Percentiles rank a stretch among this genome's conserved stretches.
These are phyloP conservation scores for Epichloe brachyelytri DNA, from an alignment of 2,329 filamentous ascomycete genomes.

Conservation along the genomic window DNA sequence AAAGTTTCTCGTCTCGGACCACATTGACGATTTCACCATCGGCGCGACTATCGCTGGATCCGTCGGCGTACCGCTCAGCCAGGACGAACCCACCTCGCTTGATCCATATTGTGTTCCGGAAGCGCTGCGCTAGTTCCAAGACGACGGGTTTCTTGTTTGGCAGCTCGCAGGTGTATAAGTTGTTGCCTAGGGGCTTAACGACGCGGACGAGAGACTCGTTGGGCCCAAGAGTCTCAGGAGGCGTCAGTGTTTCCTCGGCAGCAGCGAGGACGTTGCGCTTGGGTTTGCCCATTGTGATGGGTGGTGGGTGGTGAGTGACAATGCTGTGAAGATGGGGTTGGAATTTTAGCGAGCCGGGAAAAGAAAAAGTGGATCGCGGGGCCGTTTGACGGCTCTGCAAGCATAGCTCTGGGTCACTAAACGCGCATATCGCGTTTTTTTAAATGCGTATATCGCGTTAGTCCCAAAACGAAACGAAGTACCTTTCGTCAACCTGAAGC, in stretches of 20 bases:
- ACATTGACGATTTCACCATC: conserved; percentile 86
- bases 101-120: conserved; percentile 89
- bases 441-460: too few relatives aligned
- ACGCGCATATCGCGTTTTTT: too few relatives aligned
- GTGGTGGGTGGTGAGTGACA: not conserved
- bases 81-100: conserved; percentile 80
- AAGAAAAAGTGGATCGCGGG: too few relatives aligned
- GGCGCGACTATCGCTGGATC: conserved; percentile 63
- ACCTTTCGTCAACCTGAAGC: too few relatives aligned
- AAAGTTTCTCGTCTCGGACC: conserved; percentile 79
- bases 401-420: too few relatives aligned
- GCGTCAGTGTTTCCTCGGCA: conserved; percentile 54
- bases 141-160: conserved; percentile 53
- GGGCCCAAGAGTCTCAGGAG: conserved; percentile 43
- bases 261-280: conserved; percentile 69
- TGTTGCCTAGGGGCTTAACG: conserved; percentile 75
- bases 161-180: conserved; percentile 67
- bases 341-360: not conserved
- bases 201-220: conserved; percentile 64
- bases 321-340: not conserved
- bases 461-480: too few relatives aligned
- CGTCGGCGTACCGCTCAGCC: conserved; percentile 52
- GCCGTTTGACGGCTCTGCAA: too few relatives aligned
- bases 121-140: conserved; percentile 71
- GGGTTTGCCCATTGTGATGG: conserved; percentile 21